Conservation (phyloP, 495 filamentous ascomycete species). For the Podospora tetraspora region DNA sequence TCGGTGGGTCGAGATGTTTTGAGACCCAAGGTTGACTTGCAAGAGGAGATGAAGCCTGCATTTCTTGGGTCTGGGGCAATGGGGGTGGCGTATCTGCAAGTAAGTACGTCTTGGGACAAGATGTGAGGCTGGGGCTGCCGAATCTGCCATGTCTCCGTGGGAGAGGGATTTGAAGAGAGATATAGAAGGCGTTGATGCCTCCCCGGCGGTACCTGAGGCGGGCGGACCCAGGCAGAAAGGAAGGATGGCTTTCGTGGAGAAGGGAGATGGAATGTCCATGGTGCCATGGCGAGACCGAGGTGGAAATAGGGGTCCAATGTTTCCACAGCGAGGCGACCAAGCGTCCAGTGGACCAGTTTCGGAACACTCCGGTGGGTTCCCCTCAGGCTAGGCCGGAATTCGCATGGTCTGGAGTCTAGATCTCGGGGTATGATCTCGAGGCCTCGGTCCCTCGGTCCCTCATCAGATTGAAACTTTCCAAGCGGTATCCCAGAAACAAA, state of each 20-base stretch:
- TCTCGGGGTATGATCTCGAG: not conserved
- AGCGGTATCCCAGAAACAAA: not conserved
- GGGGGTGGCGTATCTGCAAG: no score
- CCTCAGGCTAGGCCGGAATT: not conserved
- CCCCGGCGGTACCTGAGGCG: no score
- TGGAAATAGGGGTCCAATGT: not conserved
- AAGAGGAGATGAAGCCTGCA: not conserved
- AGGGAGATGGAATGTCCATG: no score
- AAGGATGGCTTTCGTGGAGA: no score
- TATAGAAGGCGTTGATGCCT: no score
- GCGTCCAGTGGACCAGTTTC: not conserved
- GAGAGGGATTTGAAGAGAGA: no score
- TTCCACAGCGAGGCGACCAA: not conserved
- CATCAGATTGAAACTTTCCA: not conserved
- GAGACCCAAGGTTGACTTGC: not conserved
- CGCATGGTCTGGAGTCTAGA: not conserved
- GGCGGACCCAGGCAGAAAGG: no score
- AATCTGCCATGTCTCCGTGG: no score
- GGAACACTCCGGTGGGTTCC: not conserved
- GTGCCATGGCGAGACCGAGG: no score
- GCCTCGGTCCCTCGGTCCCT: not conserved
- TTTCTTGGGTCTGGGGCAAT: no score
- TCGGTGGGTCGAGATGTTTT: not conserved
- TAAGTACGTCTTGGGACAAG: not conserved
- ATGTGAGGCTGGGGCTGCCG: not conserved